phyloP scores from a whole-genome alignment of 2,329 filamentous ascomycete genomes.

The Incumbomyces lentus region DNA sequence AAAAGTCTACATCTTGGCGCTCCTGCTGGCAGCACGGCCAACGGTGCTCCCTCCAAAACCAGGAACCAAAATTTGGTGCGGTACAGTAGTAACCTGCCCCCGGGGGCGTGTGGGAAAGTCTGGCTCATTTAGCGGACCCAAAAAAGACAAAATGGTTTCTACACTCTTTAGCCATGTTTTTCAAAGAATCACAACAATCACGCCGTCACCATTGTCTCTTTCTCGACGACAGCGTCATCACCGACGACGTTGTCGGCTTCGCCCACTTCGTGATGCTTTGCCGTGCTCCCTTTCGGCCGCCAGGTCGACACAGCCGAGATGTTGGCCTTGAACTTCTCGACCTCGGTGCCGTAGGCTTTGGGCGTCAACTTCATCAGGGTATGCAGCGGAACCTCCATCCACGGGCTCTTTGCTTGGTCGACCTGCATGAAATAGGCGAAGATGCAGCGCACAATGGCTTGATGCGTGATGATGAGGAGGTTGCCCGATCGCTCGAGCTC shows the following conservation, averaged over 20 bases:
- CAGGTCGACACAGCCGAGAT: conserved; percentile 95
- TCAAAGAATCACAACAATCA: no score
- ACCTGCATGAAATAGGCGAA: conserved; percentile 99
- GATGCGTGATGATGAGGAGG: conserved; percentile 95
- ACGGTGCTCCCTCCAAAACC: no score
- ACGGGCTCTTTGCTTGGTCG: conserved; percentile 81
- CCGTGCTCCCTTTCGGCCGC: conserved; percentile 84
- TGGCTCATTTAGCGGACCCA: no score
- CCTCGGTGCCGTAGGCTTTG: conserved; percentile 83
- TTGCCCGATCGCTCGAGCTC: conserved; percentile 93
- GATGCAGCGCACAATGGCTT: conserved; percentile 91
- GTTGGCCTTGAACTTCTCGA: conserved; percentile 76
- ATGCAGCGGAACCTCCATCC: conserved; percentile 97
- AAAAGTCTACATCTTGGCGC: no score
- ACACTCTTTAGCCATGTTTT: no score
- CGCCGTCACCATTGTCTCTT: no score
- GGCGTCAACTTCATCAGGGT: conserved; percentile 95
- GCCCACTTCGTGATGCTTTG: conserved; percentile 51
- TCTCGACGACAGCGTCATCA: not conserved
- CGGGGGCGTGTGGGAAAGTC: no score
- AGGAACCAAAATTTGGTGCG: no score
- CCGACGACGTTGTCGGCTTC: conserved; percentile 5
- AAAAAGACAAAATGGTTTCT: no score
- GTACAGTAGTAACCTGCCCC: no score
- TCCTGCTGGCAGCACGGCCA: no score